These are phyloP conservation scores for Penicillium sp. DNA, from an alignment of 2,329 filamentous ascomycete species.

Conservation along the genomic window DNA sequence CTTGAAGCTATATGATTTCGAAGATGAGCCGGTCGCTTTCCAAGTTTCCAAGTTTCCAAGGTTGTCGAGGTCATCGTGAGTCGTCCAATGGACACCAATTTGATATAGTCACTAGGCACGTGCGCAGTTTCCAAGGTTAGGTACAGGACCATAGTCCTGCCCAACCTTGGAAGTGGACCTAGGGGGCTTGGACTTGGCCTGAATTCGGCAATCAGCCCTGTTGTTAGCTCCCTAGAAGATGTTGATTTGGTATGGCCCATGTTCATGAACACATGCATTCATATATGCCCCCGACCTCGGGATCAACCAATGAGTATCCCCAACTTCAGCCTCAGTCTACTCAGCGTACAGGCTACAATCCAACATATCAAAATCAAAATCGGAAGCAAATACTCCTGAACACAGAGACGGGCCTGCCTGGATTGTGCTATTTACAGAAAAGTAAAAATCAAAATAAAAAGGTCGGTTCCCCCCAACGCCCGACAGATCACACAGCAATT, in stretches of 20 bases:
- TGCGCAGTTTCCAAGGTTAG: too few species aligned
- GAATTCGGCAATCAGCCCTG: neutral
- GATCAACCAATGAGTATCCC: too few species aligned
- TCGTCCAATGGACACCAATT: too few species aligned
- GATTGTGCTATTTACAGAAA: slow-evolving; percentile 25
- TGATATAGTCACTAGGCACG: too few species aligned
- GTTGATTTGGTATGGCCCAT: too few species aligned
- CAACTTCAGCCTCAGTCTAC: neutral
- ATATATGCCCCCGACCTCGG: too few species aligned
- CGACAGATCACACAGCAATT: neutral
- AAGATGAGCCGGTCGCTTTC: too few species aligned
- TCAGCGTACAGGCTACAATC: neutral
- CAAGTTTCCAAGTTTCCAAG: too few species aligned
- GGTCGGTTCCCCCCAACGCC: neutral
- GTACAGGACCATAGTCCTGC: too few species aligned
- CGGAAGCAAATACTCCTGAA: neutral
- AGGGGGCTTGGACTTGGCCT: neutral
- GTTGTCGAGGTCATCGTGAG: too few species aligned
- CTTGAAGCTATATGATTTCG: neutral
- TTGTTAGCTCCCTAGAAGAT: neutral
- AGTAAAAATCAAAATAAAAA: slow-evolving; percentile 15
- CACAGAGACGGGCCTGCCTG: slow-evolving; percentile 24
- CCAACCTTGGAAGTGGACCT: neutral
- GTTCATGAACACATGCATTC: too few species aligned
- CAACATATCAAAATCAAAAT: neutral